These are phyloP conservation scores for Venturia nashicola DNA, from an alignment of 2,329 filamentous ascomycete species.

Conservation along the genomic window DNA sequence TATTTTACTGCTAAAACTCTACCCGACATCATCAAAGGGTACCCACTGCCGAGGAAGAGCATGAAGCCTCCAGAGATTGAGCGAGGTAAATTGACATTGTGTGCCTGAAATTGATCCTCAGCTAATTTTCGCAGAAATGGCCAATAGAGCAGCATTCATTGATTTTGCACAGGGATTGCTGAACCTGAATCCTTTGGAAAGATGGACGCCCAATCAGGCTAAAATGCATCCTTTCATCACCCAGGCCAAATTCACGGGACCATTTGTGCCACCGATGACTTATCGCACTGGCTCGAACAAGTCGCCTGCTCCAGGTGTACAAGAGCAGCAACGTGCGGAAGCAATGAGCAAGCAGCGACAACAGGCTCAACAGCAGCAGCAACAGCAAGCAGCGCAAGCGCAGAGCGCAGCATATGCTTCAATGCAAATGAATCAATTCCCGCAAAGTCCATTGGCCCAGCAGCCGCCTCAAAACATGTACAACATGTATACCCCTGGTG, in stretches of 20 bases:
- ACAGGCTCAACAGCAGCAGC: constrained; percentile 39
- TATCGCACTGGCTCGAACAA: constrained; percentile 77
- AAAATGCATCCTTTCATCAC: constrained; percentile 98
- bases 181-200: constrained; percentile 87
- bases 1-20: constrained; percentile 93
- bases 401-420: constrained; percentile 52
- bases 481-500: constrained; percentile 55
- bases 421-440: constrained; percentile 47
- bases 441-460: constrained; percentile 31
- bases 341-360: constrained; percentile 86
- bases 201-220: constrained; percentile 96
- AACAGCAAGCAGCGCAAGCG: constrained; percentile 31
- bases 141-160: constrained; percentile 92
- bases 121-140: constrained; percentile 62
- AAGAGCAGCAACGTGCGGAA: constrained; percentile 92
- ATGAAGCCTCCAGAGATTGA: constrained; percentile 98
- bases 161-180: constrained; percentile 91
- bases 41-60: constrained; percentile 96
- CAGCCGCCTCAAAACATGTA: constrained; percentile 46
- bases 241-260: constrained; percentile 90
- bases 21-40: constrained; percentile 94
- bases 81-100: constrained; percentile 52
- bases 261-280: constrained; percentile 95
- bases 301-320: constrained; percentile 82
- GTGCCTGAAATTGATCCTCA: neutral